These are phyloP conservation scores for Cerioporus squamosus DNA, from an alignment of 1,284 basidiomycete genomes.

Conservation along the genomic window DNA sequence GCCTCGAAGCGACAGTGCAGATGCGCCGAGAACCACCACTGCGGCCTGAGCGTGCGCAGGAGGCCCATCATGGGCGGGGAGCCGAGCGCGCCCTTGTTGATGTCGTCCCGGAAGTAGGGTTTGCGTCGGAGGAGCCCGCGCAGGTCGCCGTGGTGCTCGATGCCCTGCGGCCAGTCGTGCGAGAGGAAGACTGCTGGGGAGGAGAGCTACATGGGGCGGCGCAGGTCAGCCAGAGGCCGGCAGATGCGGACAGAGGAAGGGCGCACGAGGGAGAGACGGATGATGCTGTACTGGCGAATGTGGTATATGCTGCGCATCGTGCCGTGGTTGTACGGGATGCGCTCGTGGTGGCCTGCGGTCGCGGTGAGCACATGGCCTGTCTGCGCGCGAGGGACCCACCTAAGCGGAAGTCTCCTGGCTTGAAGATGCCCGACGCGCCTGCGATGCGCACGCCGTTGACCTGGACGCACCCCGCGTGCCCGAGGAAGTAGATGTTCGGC, in stretches of 20 bases:
- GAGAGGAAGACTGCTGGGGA: slow-evolving; percentile 83
- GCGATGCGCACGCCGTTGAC: slow-evolving; percentile 88
- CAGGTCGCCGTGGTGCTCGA: slow-evolving; percentile 84
- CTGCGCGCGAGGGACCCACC: slow-evolving; percentile 47
- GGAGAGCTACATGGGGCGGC: slow-evolving; percentile 50
- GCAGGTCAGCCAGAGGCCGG: neutral
- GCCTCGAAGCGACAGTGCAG: slow-evolving; percentile 88
- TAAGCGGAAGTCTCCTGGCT: slow-evolving; percentile 74
- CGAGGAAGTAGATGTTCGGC: slow-evolving; percentile 96
- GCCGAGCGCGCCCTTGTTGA: slow-evolving; percentile 75
- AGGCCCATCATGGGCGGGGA: slow-evolving; percentile 89
- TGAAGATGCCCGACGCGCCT: slow-evolving; percentile 95
- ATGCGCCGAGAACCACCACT: slow-evolving; percentile 98
- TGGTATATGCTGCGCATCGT: slow-evolving; percentile 91
- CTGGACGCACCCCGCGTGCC: slow-evolving; percentile 88
- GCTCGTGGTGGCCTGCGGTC: slow-evolving; percentile 71
- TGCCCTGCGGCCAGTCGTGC: slow-evolving; percentile 95
- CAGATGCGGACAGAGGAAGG: neutral
- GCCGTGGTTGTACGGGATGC: slow-evolving; percentile 68
- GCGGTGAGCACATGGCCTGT: neutral
- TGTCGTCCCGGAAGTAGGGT: slow-evolving; percentile 82
- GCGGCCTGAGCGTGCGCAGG: slow-evolving; percentile 74
- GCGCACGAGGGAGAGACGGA: slow-evolving; percentile 79
- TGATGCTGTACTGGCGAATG: slow-evolving; percentile 85
- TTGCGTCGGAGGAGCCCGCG: slow-evolving; percentile 74